These are phyloP conservation scores for Trichophyton simii DNA, from an alignment of 2,329 filamentous ascomycete species.

Conservation along the genomic window DNA sequence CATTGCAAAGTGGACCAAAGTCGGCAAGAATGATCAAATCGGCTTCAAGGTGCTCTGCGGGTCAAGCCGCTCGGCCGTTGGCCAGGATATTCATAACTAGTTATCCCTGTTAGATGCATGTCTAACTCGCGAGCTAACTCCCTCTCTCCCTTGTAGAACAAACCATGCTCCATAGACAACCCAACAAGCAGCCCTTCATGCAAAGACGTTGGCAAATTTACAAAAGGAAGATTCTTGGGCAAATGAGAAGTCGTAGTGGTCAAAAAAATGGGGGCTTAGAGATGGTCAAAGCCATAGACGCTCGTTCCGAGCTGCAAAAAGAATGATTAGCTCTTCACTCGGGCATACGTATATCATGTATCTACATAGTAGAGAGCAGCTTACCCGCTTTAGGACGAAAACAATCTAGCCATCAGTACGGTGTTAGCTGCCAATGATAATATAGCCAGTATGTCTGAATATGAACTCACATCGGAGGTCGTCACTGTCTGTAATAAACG, in stretches of 20 bases:
- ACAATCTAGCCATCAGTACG: constrained; percentile 6
- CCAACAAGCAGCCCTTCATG: neutral
- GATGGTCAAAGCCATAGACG: constrained; percentile 14
- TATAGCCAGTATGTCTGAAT: neutral
- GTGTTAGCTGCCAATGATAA: neutral
- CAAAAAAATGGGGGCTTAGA: neutral
- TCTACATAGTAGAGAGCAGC: neutral
- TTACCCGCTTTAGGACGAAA: constrained; percentile 11
- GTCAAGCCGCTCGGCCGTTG: neutral
- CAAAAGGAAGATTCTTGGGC: neutral
- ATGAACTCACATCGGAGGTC: constrained; percentile 14
- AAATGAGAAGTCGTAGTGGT: too few species aligned
- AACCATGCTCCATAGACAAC: neutral
- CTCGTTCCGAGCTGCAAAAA: constrained; percentile 13
- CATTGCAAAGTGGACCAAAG: neutral
- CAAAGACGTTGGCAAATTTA: neutral
- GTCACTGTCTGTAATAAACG: constrained; percentile 13
- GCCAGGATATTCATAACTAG: neutral
- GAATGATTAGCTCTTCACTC: constrained; percentile 1
- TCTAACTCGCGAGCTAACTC: neutral
- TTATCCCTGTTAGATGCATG: neutral
- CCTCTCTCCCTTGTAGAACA: neutral
- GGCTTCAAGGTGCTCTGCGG: neutral
- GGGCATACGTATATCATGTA: neutral
- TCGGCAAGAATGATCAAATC: neutral